Evolutionary conservation across 768 basidiomycete genomes (phyloP).

Genomic region (Lenzites betulinus): DNA sequence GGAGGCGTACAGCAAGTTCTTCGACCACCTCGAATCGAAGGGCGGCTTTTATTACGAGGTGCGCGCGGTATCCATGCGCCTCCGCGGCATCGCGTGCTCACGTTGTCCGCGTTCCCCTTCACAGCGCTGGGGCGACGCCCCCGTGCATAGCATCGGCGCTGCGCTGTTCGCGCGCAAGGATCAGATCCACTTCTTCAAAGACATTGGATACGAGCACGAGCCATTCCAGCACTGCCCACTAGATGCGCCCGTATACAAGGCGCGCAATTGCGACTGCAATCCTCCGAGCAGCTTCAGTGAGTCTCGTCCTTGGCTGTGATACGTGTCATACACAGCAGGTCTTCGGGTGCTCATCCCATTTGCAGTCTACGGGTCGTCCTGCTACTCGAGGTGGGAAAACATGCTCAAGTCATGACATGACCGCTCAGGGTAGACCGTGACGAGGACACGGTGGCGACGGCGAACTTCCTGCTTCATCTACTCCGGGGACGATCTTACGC

Average conservation of each 20-base stretch:
- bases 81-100: not conserved
- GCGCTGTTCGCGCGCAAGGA: slow-evolving; percentile 50
- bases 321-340: no score
- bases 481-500: not conserved
- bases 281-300: not conserved
- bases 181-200: slow-evolving; percentile 73
- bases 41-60: slow-evolving; percentile 96
- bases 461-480: no score
- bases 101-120: not conserved
- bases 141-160: slow-evolving; percentile 52
- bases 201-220: slow-evolving; percentile 65
- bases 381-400: not conserved
- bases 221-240: slow-evolving; percentile 56
- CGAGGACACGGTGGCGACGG: no score
- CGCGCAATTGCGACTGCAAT: not conserved
- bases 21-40: slow-evolving; percentile 74
- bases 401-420: not conserved
- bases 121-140: slow-evolving; percentile 48
- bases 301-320: not conserved
- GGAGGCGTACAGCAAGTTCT: slow-evolving; percentile 82
- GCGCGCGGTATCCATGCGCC: not conserved
- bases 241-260: slow-evolving; percentile 35
- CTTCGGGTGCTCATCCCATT: not conserved
- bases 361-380: not conserved
- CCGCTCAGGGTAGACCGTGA: not conserved